A percentile compares a stretch with the other conserved stretches of the same genome.
Conservation (phyloP, 108 stramenopile genomes). For the Chaetoceros tenuissimus region DNA sequence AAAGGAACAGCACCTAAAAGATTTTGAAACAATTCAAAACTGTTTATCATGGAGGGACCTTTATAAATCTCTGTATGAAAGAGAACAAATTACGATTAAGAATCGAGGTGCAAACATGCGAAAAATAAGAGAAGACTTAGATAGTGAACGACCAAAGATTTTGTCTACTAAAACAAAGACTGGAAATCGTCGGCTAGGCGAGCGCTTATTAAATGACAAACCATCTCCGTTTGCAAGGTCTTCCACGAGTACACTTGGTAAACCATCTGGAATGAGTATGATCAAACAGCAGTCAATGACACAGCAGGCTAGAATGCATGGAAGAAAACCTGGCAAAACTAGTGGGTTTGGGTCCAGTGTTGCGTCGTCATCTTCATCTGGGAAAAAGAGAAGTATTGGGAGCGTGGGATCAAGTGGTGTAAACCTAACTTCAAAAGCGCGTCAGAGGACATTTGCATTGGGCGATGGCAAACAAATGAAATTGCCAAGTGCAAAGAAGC, state of each 20-base stretch:
- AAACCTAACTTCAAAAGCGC: conserved; percentile 6
- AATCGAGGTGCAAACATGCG: conserved; percentile 44
- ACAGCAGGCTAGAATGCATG: no score
- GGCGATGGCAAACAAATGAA: conserved; percentile 27
- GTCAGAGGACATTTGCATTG: conserved; percentile 9
- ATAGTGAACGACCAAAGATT: conserved; percentile 46
- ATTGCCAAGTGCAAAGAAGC: conserved; percentile 16
- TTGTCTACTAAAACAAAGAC: conserved; percentile 4
- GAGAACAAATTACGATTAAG: conserved; percentile 21
- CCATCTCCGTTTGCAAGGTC: not conserved
- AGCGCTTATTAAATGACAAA: not conserved
- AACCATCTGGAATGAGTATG: not conserved
- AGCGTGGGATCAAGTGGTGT: no score
- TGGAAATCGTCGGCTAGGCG: not conserved
- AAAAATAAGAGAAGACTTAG: conserved; percentile 27
- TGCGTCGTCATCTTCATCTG: conserved; percentile 17
- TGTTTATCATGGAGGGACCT: conserved; percentile 43
- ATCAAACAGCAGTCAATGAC: not conserved
- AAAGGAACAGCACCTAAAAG: conserved; percentile 5
- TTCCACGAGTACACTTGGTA: not conserved
- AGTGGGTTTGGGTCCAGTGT: conserved; percentile 29
- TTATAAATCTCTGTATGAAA: conserved; percentile 20
- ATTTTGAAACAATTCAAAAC: conserved; percentile 18
- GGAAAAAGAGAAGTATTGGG: conserved; percentile 1
- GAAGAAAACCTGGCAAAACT: conserved; percentile 14